phyloP scores from a whole-genome alignment of 108 stramenopile species.

The Nitzschia sp. region DNA sequence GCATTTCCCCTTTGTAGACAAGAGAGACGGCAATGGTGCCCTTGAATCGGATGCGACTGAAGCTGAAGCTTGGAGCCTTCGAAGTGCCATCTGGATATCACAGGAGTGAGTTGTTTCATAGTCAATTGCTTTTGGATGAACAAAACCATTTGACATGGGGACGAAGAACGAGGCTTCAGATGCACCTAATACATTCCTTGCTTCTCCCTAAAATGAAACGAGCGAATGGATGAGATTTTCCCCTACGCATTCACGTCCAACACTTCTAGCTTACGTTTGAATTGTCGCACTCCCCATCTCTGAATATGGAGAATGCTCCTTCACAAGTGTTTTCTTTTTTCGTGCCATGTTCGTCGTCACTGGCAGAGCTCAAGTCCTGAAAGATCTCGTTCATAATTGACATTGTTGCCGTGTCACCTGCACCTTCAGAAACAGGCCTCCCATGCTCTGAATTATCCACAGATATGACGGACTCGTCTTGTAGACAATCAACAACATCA shows the following conservation, averaged over 20 bases:
- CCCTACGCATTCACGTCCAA: not conserved
- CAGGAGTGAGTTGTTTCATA: constrained; percentile 13
- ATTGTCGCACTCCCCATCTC: constrained; percentile 18
- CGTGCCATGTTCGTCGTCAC: not conserved
- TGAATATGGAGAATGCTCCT: constrained; percentile 14
- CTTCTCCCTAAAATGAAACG: too few relatives aligned
- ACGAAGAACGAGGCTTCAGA: too few relatives aligned
- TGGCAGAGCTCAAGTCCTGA: constrained; percentile 14
- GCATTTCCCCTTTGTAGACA: constrained; percentile 18
- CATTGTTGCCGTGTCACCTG: constrained; percentile 56
- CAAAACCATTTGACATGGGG: not conserved
- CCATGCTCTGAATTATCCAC: not conserved
- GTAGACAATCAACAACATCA: constrained; percentile 6
- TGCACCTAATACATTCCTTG: too few relatives aligned
- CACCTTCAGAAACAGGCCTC: not conserved
- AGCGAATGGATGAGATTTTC: too few relatives aligned
- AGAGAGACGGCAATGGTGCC: constrained; percentile 7
- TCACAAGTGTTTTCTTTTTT: constrained; percentile 3
- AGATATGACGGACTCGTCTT: not conserved
- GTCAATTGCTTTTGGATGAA: constrained; percentile 19
- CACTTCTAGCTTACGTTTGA: constrained; percentile 29
- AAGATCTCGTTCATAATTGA: constrained; percentile 54
- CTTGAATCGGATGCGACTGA: constrained; percentile 14
- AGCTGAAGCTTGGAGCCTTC: constrained; percentile 15
- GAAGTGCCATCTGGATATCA: constrained; percentile 13